A percentile compares a stretch with the other conserved stretches of the same genome.
Conservation (phyloP, 345 rosid genomes). For the Citrus cavaleriei region DNA sequence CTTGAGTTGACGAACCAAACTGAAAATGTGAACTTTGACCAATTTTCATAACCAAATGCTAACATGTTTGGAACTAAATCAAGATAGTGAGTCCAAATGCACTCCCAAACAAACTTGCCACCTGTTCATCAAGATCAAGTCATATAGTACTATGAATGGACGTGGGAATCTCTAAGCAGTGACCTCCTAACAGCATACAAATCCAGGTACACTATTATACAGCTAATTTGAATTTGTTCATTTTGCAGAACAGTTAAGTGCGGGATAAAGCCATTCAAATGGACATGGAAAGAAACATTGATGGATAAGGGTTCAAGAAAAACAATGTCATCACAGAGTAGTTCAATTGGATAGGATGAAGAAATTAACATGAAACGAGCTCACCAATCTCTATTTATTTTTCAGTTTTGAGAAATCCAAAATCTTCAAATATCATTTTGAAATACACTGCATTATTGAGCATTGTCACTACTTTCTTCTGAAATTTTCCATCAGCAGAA, state of each 20-base stretch:
- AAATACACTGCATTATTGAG: neutral
- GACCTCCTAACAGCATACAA: neutral
- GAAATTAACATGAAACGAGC: neutral
- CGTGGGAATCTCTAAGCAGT: neutral
- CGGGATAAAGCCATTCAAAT: neutral
- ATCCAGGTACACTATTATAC: neutral
- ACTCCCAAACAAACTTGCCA: conserved; percentile 2
- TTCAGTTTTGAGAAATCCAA: neutral
- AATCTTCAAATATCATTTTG: neutral
- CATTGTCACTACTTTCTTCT: neutral
- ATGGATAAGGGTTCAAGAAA: neutral
- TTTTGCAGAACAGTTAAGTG: neutral
- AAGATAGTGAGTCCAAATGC: conserved; percentile 12
- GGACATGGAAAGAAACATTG: neutral
- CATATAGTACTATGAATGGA: neutral
- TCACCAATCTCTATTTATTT: neutral
- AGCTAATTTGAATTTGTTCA: neutral
- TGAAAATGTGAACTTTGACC: conserved; percentile 2
- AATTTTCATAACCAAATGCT: conserved; percentile 4
- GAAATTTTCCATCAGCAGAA: neutral
- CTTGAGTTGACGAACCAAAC: neutral
- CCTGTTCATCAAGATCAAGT: neutral
- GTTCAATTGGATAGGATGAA: neutral
- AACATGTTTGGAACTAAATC: conserved; percentile 6
- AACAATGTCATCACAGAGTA: neutral